Percentiles rank a stretch among this genome's conserved stretches.
phyloP scores from a whole-genome alignment of 1,284 basidiomycete species.

The Cutaneotrichosporon sp. region DNA sequence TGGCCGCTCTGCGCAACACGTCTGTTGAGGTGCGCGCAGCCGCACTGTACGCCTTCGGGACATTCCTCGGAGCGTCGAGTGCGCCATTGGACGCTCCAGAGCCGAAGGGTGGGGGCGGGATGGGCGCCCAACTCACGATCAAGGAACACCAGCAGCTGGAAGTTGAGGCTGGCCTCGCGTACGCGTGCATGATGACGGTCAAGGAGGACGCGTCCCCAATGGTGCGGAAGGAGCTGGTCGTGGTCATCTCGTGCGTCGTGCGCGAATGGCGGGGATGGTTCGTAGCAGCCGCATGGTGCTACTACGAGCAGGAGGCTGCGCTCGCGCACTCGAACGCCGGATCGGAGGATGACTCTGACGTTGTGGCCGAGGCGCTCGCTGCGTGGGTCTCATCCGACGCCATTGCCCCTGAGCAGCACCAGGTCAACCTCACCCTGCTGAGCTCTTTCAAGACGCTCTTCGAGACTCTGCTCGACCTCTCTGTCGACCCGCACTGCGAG shows the following conservation, averaged over 20 bases:
- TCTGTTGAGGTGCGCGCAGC: conserved; percentile 91
- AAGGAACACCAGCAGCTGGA: conserved; percentile 64
- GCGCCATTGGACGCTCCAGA: conserved; percentile 56
- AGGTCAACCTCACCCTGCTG: conserved; percentile 75
- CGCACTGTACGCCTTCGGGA: conserved; percentile 85
- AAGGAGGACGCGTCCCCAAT: conserved; percentile 94
- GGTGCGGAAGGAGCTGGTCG: conserved; percentile 89
- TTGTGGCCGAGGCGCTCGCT: conserved; percentile 64
- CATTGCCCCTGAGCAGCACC: conserved; percentile 58
- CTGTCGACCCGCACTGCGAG: conserved; percentile 87
- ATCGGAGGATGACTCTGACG: conserved; percentile 24
- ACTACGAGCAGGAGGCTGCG: conserved; percentile 69
- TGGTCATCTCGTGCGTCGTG: conserved; percentile 86
- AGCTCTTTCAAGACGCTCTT: conserved; percentile 92
- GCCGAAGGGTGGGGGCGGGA: conserved; percentile 74
- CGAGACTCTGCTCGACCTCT: conserved; percentile 80
- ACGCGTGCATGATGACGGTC: conserved; percentile 59
- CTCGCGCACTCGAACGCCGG: conserved; percentile 53
- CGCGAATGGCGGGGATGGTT: conserved; percentile 96
- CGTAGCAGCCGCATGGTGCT: conserved; percentile 90
- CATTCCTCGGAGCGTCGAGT: conserved; percentile 85
- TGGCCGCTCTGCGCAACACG: conserved; percentile 75
- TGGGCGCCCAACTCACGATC: conserved; percentile 74
- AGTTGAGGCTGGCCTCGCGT: conserved; percentile 56
- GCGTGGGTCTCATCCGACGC: conserved; percentile 63